Conservation (phyloP, 2,329 filamentous ascomycete genomes). For the Curvularia spicifera region DNA sequence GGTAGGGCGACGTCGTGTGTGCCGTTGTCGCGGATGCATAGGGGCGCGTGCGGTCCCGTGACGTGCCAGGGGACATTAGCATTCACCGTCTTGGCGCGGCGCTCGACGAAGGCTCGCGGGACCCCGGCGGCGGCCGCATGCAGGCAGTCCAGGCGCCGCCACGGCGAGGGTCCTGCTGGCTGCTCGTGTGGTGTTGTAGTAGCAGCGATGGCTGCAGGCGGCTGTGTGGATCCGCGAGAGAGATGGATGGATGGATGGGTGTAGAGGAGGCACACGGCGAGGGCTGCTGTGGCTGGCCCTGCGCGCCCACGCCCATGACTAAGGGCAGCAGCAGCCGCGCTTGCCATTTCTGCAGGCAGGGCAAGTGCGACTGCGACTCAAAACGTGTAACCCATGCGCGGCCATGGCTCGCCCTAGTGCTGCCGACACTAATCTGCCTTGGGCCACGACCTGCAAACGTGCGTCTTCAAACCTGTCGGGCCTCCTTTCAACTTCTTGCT, state of each 20-base stretch:
- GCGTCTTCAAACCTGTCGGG: conserved; percentile 32
- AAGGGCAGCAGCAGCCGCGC: conserved; percentile 12
- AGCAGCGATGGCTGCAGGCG: background rate
- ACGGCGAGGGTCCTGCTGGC: background rate
- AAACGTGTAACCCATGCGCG: conserved; percentile 18
- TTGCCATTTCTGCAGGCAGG: conserved; percentile 13
- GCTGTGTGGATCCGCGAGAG: too few relatives aligned
- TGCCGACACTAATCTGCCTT: conserved; percentile 16
- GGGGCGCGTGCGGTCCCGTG: conserved; percentile 14
- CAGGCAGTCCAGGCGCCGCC: background rate
- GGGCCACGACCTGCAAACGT: conserved; percentile 32
- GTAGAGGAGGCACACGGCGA: too few relatives aligned
- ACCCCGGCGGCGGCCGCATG: too few relatives aligned
- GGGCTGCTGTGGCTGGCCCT: too few relatives aligned
- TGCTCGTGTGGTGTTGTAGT: background rate
- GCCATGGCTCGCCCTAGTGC: conserved; percentile 7
- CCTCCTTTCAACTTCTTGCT: conserved; percentile 32
- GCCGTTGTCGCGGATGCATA: background rate
- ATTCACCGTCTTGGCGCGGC: conserved; percentile 1
- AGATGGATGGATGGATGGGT: too few relatives aligned
- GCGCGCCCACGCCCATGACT: conserved; percentile 3
- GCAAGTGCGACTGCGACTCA: conserved; percentile 11
- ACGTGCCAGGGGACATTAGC: conserved; percentile 1
- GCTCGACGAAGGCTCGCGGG: background rate
- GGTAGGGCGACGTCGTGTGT: background rate